Conservation (phyloP, 306 rosid species). For the Begonia peltatifolia region DNA sequence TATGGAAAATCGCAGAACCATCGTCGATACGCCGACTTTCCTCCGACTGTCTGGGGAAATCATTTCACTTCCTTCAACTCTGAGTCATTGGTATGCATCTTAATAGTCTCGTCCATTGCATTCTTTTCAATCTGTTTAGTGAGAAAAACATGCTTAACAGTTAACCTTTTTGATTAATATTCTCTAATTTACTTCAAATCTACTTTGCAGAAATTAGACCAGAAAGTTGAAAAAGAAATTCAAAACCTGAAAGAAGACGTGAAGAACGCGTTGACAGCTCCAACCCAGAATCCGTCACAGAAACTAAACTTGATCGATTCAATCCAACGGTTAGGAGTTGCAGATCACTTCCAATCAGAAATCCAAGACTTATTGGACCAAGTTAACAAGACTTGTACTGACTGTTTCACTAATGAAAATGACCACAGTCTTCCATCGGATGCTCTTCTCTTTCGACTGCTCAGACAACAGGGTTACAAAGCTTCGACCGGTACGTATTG, state of each 20-base stretch:
- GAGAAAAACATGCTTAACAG: too few species aligned
- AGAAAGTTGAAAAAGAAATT: neutral
- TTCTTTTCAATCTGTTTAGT: too few species aligned
- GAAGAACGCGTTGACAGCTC: slow-evolving; percentile 6
- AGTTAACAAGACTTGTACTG: neutral
- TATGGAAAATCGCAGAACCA: too few species aligned
- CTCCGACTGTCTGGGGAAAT: slow-evolving; percentile 19
- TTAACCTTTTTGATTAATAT: neutral
- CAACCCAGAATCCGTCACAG: neutral
- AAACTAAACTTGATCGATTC: slow-evolving; percentile 16
- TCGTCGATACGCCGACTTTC: slow-evolving; percentile 1
- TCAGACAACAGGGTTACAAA: slow-evolving; percentile 26
- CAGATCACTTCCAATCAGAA: slow-evolving; percentile 27
- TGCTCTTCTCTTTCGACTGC: slow-evolving; percentile 29
- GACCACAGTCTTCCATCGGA: slow-evolving; percentile 4
- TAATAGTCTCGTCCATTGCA: too few species aligned
- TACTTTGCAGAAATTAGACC: neutral
- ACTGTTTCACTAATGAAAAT: neutral
- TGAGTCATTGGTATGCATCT: neutral
- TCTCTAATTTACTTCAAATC: neutral
- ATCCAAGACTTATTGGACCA: slow-evolving; percentile 11
- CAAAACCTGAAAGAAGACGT: slow-evolving; percentile 20
- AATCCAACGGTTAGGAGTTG: slow-evolving; percentile 16
- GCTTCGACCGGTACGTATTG: slow-evolving; percentile 16
- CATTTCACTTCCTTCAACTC: slow-evolving; percentile 3